Evolutionary conservation across 805 yeast species (phyloP).

Genomic region (Teunomyces cretensis): DNA sequence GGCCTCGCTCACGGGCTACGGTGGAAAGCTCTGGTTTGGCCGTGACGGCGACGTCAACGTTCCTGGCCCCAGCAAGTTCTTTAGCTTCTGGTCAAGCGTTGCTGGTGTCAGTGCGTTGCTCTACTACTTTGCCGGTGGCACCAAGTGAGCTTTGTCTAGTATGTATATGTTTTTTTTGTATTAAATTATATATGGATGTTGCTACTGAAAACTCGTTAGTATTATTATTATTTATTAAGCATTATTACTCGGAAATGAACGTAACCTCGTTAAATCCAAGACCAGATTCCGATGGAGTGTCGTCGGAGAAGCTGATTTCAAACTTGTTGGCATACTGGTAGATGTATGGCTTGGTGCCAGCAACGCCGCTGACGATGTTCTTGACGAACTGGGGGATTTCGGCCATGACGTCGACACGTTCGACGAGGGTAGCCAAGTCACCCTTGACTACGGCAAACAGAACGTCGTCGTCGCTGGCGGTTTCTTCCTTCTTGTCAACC

Average conservation of each 20-base stretch:
- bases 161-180: too few species aligned
- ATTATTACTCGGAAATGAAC: slow-evolving; percentile 54
- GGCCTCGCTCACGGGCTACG: slow-evolving; percentile 27
- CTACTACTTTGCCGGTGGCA: slow-evolving; percentile 13
- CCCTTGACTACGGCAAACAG: slow-evolving; percentile 59
- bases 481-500: slow-evolving; percentile 47
- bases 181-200: too few species aligned
- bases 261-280: slow-evolving; percentile 77
- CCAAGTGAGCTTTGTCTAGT: too few species aligned
- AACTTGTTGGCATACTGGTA: slow-evolving; percentile 82
- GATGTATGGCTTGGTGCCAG: slow-evolving; percentile 95
- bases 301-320: slow-evolving; percentile 43
- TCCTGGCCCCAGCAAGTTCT: slow-evolving; percentile 33
- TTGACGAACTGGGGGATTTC: slow-evolving; percentile 94
- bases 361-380: slow-evolving; percentile 88
- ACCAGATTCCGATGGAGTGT: slow-evolving; percentile 54
- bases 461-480: slow-evolving; percentile 42
- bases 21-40: slow-evolving; percentile 39
- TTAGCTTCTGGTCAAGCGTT: slow-evolving; percentile 30
- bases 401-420: slow-evolving; percentile 96
- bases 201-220: too few species aligned
- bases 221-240: not conserved
- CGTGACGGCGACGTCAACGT: slow-evolving; percentile 35
- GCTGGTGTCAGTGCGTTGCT: slow-evolving; percentile 31
- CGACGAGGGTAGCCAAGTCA: slow-evolving; percentile 60